Base-by-base conservation (phyloP, 305 asterid genomes). In the Fraxinus floribunda region DNA sequence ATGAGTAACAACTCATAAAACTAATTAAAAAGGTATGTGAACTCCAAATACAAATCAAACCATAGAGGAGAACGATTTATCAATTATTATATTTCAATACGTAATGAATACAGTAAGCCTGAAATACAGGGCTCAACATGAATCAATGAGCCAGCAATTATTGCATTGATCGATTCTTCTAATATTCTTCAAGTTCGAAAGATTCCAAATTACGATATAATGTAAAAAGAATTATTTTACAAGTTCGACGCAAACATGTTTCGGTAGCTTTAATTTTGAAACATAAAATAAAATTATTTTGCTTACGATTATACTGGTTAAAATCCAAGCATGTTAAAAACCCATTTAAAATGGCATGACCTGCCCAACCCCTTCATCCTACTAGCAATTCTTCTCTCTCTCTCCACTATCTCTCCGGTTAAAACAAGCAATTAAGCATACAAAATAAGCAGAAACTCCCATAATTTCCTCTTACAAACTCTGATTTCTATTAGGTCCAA, bases 291-390 rank as follows among this genome's bases (percentile, higher is more conserved):
- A 49, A 49, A 15, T 55, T 55, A 18, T 55, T 55, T 55, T 55
- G 26, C 26, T 55, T n/a, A 16, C 2, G 2, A 55, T 26, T 29
- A 66, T 29, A 26, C 2, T 4, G 36, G 18, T 36, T 15, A 75
- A 10, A 8, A 38, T 3, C 34, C 79, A 72, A 49, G 13, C 46
- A n/a, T 73, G 78, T 60, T 32, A 16, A 39, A 66, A 26, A 30
- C 30, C 68, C 22, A 32, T n/a, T 20, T 73, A 26, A 38, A 22
- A 38, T 77, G 72, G n/a, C 55, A 39, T 29, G 75, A 80, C 35
- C 35, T 71, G 22, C 44, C 81, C 72, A 78, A 78, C 64, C 49
- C 34, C 68, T 84, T 80, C 81, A 68, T 74, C 83, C 35, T 64
- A 10, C 80, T 10, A n/a, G 46, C 72, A 77, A 79, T 80, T 39